These are phyloP conservation scores for Emmonsiellopsis sp. DNA, from an alignment of 2,329 filamentous ascomycete genomes.

Conservation along the genomic window DNA sequence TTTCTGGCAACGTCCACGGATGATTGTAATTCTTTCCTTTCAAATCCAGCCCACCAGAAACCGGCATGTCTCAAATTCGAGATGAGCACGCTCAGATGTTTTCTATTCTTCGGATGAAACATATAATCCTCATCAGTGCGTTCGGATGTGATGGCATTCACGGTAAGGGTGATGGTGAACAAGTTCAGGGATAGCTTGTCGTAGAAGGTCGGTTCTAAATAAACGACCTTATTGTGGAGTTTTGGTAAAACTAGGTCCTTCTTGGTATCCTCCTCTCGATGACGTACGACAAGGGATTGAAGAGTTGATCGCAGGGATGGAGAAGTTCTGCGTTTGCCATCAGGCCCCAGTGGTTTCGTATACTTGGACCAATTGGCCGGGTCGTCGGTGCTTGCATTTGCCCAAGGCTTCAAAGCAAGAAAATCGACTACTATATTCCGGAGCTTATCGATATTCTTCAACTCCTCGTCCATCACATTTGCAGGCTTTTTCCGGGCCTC, in stretches of 20 bases:
- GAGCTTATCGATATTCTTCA: constrained; percentile 57
- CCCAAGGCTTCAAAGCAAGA: constrained; percentile 70
- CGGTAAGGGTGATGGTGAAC: constrained; percentile 73
- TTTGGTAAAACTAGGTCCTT: constrained; percentile 57
- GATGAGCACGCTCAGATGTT: constrained; percentile 59
- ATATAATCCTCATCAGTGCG: constrained; percentile 78
- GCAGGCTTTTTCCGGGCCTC: constrained; percentile 27
- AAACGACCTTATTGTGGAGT: constrained; percentile 61
- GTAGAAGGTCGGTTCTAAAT: constrained; percentile 72
- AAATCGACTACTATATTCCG: constrained; percentile 61
- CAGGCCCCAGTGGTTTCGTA: constrained; percentile 52
- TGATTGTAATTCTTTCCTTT: constrained; percentile 48
- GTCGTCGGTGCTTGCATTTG: constrained; percentile 50
- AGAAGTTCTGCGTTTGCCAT: constrained; percentile 40
- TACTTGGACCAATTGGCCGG: constrained; percentile 66
- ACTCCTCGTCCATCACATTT: constrained; percentile 44
- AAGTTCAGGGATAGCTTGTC: constrained; percentile 76
- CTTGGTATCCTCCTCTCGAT: constrained; percentile 62
- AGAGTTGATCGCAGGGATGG: constrained; percentile 55
- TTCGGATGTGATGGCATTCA: constrained; percentile 84
- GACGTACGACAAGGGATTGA: constrained; percentile 74
- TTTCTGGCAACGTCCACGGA: constrained; percentile 57
- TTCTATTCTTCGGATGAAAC: constrained; percentile 67
- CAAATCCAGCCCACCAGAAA: constrained; percentile 78
- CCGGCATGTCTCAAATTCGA: constrained; percentile 73